A percentile compares a stretch with the other conserved stretches of the same genome.
Evolutionary conservation across 306 rosid genomes (phyloP).

Genomic region (Vachellia collinsii): DNA sequence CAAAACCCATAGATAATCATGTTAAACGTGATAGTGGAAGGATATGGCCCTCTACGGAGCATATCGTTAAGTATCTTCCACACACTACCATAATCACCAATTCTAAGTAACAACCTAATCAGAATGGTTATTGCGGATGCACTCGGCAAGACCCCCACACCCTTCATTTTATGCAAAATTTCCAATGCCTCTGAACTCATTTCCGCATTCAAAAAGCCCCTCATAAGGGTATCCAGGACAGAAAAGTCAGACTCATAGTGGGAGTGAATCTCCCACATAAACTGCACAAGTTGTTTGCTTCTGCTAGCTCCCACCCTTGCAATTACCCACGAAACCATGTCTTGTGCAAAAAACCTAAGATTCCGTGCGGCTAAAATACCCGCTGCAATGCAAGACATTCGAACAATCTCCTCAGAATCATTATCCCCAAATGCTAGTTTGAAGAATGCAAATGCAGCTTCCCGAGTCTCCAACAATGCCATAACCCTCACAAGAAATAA

Average conservation of each 20-base stretch:
- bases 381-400: conserved; percentile 56
- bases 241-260: conserved; percentile 66
- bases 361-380: conserved; percentile 56
- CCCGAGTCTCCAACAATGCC: conserved; percentile 46
- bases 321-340: conserved; percentile 62
- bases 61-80: conserved; percentile 70
- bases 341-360: conserved; percentile 63
- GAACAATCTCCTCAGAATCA: conserved; percentile 45
- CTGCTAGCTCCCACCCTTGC: conserved; percentile 54
- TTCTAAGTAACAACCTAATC: conserved; percentile 56
- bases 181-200: conserved; percentile 64
- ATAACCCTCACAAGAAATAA: conserved; percentile 53
- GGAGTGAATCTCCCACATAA: conserved; percentile 68
- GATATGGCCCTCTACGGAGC: conserved; percentile 58
- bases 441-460: conserved; percentile 72
- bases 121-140: conserved; percentile 49
- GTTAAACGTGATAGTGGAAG: conserved; percentile 45
- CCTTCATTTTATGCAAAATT: conserved; percentile 63
- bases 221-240: conserved; percentile 64
- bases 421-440: conserved; percentile 53
- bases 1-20: conserved; percentile 65
- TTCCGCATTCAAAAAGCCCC: conserved; percentile 58
- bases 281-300: conserved; percentile 49
- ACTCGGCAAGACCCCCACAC: conserved; percentile 53
- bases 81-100: conserved; percentile 74